Evolutionary conservation across 73 alveolate species (phyloP), one percentile per base, ranked within the genome.

Genomic region (Paramecium pentaurelia): DNA sequence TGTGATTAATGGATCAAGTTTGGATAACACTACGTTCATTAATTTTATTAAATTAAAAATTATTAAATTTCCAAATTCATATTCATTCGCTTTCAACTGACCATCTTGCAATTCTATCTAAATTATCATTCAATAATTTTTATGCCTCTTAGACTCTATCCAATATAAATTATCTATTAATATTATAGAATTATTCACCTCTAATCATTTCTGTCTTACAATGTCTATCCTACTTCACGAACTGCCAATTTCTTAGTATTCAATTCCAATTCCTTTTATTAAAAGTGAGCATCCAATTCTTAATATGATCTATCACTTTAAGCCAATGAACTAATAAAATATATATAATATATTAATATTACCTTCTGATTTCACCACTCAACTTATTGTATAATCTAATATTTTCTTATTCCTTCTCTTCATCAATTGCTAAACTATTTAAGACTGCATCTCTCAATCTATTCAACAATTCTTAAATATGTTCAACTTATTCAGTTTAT

Each of bases 61-160:
- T 18, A 54, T 54, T 16, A 18, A 18, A n/a, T 54, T 54, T 54
- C 70, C 22, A 54, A 49, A 54, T 54, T 16, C 20, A n/a, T 42
- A 4, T 80, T 42, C 73, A 80, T 32, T 45, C 54, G 14, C 51
- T 18, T 73, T 73, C 87, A 30, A 37, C 16, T 9, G 87, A 34
- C 91, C 91, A 80, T 80, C 91, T 42, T 2, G 91, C 71, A 40
- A 80, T 32, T 45, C 77, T 80, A 45, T 80, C 91, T 14, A 80
- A 80, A 47, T 80, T 42, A 44, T 80, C 47, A 45, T 80, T 45
- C 20, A 80, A 22, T 27, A 80, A 27, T 49, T 80, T 14, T 49
- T 80, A 80, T 11, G 91, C 91, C 27, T 80, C 91, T 42, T 45
- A 22, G 34, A 49, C 58, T 28, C 58, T 80, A 14, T 80, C 77